A percentile compares a stretch with the other conserved stretches of the same genome.
Conservation (phyloP, 768 basidiomycete species). For the Tylopilus sp. region DNA sequence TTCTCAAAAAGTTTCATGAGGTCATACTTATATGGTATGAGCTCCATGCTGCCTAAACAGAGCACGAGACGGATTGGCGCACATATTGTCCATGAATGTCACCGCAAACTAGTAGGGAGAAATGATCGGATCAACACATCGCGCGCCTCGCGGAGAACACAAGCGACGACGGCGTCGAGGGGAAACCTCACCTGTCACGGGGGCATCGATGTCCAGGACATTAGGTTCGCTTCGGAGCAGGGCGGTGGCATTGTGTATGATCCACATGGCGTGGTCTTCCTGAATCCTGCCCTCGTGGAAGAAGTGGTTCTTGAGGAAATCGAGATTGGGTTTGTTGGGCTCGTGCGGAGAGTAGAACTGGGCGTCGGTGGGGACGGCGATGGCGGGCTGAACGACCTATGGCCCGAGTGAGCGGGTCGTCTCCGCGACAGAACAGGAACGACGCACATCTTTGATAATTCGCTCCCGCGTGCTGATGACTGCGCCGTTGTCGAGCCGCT, state of each 20-base stretch:
- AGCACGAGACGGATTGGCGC: conserved; percentile 14
- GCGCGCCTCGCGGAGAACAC: neutral
- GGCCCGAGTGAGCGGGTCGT: neutral
- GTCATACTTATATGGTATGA: conserved; percentile 50
- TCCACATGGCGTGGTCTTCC: conserved; percentile 66
- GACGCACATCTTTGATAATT: conserved; percentile 24
- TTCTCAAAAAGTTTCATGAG: conserved; percentile 80
- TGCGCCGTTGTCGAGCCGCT: conserved; percentile 24
- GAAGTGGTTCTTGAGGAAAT: conserved; percentile 75
- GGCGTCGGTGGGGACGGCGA: conserved; percentile 61
- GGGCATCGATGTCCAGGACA: conserved; percentile 66
- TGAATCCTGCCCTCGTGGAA: conserved; percentile 65
- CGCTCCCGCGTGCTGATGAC: conserved; percentile 26
- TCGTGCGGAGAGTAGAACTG: conserved; percentile 73
- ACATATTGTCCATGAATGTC: conserved; percentile 24
- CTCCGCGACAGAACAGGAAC: neutral
- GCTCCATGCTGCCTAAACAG: neutral
- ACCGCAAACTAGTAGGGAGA: conserved; percentile 13
- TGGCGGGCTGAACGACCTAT: conserved; percentile 69
- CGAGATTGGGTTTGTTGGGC: conserved; percentile 63
- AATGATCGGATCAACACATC: conserved; percentile 22
- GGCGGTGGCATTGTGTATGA: conserved; percentile 56
- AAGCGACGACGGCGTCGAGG: neutral
- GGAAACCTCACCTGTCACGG: conserved; percentile 55
- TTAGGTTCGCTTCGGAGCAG: conserved; percentile 60